Evolutionary conservation across 208 protist species (phyloP).

Genomic region (Leishmania arabica): DNA sequence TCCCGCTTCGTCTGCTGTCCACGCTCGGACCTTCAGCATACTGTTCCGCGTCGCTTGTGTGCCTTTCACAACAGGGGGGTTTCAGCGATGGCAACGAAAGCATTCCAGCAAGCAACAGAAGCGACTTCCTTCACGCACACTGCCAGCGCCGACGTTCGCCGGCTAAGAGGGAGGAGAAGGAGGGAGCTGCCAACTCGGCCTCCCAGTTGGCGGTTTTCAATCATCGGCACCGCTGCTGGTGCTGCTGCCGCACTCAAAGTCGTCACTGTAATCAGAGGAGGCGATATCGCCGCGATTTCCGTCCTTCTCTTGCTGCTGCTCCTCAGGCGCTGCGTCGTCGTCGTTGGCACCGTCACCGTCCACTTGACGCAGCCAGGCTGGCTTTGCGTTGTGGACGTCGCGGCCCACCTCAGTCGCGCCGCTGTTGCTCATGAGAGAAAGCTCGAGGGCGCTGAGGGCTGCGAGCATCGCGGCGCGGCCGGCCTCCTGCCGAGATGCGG

Average conservation of each 20-base stretch:
- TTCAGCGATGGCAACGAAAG: not conserved
- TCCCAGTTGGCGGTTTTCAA: not conserved
- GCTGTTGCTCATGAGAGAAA: not conserved
- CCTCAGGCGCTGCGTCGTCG: not conserved
- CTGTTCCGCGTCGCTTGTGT: not conserved
- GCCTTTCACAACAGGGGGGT: not conserved
- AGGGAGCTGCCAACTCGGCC: not conserved
- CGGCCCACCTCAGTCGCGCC: not conserved
- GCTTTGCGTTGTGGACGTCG: not conserved
- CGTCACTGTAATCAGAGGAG: slow-evolving; percentile 25
- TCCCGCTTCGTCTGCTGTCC: not conserved
- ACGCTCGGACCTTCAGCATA: not conserved
- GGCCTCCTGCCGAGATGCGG: slow-evolving; percentile 10
- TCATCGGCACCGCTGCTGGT: slow-evolving; percentile 1
- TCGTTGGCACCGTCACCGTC: not conserved
- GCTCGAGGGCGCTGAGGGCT: slow-evolving; percentile 16
- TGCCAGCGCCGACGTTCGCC: not conserved
- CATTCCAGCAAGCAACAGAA: not conserved
- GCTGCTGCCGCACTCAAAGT: slow-evolving; percentile 27
- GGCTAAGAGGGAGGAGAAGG: not conserved
- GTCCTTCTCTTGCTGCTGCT: not conserved
- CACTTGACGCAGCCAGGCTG: slow-evolving; percentile 15
- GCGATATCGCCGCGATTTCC: not conserved
- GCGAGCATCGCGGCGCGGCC: slow-evolving; percentile 21
- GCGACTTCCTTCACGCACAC: not conserved